These are phyloP conservation scores for Allomyces macrogynus DNA, from an alignment of 192 early-diverging fungal species.

Conservation along the genomic window DNA sequence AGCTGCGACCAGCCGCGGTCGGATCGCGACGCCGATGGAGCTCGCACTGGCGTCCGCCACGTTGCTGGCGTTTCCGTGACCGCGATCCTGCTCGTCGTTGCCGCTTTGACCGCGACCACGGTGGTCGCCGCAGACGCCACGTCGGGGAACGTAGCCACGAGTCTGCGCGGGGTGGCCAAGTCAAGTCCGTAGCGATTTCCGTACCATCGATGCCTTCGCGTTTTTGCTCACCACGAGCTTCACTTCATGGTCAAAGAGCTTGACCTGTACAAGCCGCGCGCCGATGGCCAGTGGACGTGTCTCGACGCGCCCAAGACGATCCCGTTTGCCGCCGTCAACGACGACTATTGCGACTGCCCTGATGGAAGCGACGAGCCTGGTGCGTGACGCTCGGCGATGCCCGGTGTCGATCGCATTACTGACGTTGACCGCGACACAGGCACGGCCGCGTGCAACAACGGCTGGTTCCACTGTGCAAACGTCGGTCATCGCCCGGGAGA, in stretches of 20 bases:
- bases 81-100: too few species aligned
- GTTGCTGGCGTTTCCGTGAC: too few species aligned
- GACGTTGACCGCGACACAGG: conserved; percentile 20
- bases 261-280: not conserved
- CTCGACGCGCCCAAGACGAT: conserved; percentile 51
- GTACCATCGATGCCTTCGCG: too few species aligned
- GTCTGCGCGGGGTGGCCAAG: too few species aligned
- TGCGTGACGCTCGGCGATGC: conserved; percentile 5
- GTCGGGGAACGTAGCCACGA: too few species aligned
- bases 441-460: conserved; percentile 73
- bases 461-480: conserved; percentile 66
- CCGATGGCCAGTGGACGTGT: conserved; percentile 31
- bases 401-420: not conserved
- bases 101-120: too few species aligned
- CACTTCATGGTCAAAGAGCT: not conserved
- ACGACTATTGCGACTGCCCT: conserved; percentile 92
- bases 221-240: too few species aligned
- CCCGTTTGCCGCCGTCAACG: conserved; percentile 56
- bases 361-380: conserved; percentile 93
- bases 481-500: conserved; percentile 40
- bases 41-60: too few species aligned
- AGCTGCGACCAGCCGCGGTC: too few species aligned
- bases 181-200: too few species aligned
- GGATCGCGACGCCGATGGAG: too few species aligned
- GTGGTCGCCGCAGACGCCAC: too few species aligned